These are phyloP conservation scores for Phaffomyces opuntiae DNA, from an alignment of 805 yeast genomes.

Conservation along the genomic window DNA sequence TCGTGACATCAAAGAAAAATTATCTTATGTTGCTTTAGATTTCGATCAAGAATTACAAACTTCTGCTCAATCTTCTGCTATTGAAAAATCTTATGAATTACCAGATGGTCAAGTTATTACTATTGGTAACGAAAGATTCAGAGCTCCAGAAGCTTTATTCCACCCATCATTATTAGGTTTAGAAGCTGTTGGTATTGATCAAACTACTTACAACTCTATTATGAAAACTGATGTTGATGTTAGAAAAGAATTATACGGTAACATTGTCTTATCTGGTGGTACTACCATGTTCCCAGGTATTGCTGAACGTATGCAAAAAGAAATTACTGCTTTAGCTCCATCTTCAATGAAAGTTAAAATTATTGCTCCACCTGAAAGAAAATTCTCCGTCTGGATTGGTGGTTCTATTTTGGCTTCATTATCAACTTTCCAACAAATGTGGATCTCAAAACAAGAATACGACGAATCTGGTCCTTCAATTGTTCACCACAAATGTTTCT, in stretches of 20 bases:
- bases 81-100: constrained; percentile 97
- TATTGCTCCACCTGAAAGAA: constrained; percentile 99
- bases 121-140: constrained; percentile 99
- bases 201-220: constrained; percentile 69
- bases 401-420: constrained; percentile 98
- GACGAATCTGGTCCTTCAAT: constrained; percentile 99
- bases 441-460: constrained; percentile 99
- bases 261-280: constrained; percentile 99
- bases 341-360: constrained; percentile 99
- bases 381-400: constrained; percentile 99
- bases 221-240: constrained; percentile 99
- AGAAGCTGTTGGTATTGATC: constrained; percentile 99
- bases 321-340: constrained; percentile 98
- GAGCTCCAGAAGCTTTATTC: constrained; percentile 99
- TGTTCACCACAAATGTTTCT: constrained; percentile 57
- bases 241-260: constrained; percentile 97
- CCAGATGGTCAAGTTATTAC: constrained; percentile 99
- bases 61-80: constrained; percentile 95
- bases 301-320: constrained; percentile 99
- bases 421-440: constrained; percentile 99
- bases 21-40: constrained; percentile 98
- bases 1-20: constrained; percentile 88
- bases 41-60: constrained; percentile 99
- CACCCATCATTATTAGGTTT: constrained; percentile 87
- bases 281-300: constrained; percentile 99